These are phyloP conservation scores for Albophoma yamanashiensis DNA, from an alignment of 2,329 filamentous ascomycete genomes.

Conservation along the genomic window DNA sequence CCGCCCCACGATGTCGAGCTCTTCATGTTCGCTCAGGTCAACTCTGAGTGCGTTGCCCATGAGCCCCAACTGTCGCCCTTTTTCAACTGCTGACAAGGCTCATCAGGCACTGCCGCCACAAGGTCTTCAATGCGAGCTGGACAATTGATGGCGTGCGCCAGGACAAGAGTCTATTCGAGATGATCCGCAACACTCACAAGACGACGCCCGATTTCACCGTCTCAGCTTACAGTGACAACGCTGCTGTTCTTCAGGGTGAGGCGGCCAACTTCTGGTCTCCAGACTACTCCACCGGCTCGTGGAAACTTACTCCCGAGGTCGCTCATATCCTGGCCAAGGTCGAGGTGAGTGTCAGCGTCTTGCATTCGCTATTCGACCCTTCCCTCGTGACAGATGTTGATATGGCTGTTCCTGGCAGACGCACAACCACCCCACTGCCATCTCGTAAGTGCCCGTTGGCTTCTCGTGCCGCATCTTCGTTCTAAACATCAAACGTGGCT, in stretches of 20 bases:
- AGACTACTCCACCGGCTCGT: slow-evolving; percentile 74
- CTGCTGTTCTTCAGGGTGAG: slow-evolving; percentile 58
- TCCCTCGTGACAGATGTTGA: neutral
- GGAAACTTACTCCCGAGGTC: slow-evolving; percentile 76
- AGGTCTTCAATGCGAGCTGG: slow-evolving; percentile 96
- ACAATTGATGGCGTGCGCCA: slow-evolving; percentile 80
- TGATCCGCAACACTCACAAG: slow-evolving; percentile 95
- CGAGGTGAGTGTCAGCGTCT: slow-evolving; percentile 33
- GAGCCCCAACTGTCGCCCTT: neutral
- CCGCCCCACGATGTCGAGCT: slow-evolving; percentile 83
- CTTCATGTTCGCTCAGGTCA: slow-evolving; percentile 99
- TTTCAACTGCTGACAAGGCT: neutral
- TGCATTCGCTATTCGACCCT: too few species aligned
- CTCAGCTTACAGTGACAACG: slow-evolving; percentile 95
- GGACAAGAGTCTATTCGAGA: slow-evolving; percentile 75
- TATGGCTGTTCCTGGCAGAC: slow-evolving; percentile 33
- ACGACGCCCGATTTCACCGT: slow-evolving; percentile 72
- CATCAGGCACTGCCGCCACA: slow-evolving; percentile 55
- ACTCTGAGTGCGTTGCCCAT: slow-evolving; percentile 58
- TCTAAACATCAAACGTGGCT: neutral
- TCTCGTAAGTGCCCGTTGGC: slow-evolving; percentile 40
- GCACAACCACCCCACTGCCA: slow-evolving; percentile 93
- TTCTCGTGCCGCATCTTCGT: neutral
- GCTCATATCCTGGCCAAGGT: slow-evolving; percentile 89
- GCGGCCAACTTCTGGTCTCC: slow-evolving; percentile 63